These are phyloP conservation scores for Dissophora ornata DNA, from an alignment of 192 early-diverging fungal genomes.

Conservation along the genomic window DNA sequence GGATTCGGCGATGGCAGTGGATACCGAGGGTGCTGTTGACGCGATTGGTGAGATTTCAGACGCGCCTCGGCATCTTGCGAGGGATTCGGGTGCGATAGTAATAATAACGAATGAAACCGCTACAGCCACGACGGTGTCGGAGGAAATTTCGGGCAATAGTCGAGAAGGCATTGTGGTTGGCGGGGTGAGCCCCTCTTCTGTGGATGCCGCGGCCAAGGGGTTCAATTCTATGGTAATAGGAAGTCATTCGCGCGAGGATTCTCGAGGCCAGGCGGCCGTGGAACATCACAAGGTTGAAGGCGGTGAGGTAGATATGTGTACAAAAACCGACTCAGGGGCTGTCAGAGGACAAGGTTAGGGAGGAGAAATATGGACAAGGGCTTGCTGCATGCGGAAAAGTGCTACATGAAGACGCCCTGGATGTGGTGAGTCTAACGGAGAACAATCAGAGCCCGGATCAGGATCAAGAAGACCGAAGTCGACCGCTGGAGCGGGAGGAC, in stretches of 20 bases:
- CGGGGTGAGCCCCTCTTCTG: too few relatives aligned
- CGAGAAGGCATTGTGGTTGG: neutral
- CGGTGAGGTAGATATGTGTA: too few relatives aligned
- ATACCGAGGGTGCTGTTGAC: conserved; percentile 9
- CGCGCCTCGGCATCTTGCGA: too few relatives aligned
- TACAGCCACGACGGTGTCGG: neutral
- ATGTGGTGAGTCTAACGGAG: too few relatives aligned
- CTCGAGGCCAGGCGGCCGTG: too few relatives aligned
- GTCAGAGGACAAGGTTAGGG: neutral
- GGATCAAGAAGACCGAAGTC: neutral
- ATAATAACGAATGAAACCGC: too few relatives aligned
- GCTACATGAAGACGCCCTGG: too few relatives aligned
- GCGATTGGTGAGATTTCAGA: conserved; percentile 18
- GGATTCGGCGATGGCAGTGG: neutral
- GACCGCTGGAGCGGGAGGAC: neutral
- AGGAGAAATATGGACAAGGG: neutral
- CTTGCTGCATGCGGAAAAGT: too few relatives aligned
- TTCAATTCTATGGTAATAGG: conserved; percentile 37
- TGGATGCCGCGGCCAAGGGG: conserved; percentile 24
- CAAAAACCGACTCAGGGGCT: too few relatives aligned
- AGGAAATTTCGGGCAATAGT: neutral
- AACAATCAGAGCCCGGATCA: too few relatives aligned
- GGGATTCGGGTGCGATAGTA: too few relatives aligned
- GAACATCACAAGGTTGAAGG: too few relatives aligned
- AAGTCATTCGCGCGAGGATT: neutral